phyloP scores from a whole-genome alignment of 1,284 basidiomycete species.

The Ceratobasidium sp. region DNA sequence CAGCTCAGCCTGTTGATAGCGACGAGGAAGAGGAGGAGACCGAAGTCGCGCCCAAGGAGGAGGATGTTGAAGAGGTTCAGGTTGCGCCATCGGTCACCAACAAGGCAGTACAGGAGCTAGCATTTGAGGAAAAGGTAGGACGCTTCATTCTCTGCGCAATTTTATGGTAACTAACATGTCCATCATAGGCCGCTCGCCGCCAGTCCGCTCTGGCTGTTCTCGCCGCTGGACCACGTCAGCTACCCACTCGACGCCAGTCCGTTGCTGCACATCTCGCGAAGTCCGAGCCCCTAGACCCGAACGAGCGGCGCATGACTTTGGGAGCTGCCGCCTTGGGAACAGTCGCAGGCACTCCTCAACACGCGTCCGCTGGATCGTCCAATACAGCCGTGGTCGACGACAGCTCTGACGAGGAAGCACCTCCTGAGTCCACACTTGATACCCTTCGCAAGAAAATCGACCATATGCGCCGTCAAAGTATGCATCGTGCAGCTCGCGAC shows the following conservation, averaged over 20 bases:
- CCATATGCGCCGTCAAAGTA: constrained; percentile 44
- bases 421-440: constrained; percentile 4
- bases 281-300: constrained; percentile 35
- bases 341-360: constrained; percentile 18
- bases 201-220: constrained; percentile 42
- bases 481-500: constrained; percentile 40
- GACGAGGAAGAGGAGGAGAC: constrained; percentile 16
- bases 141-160: not conserved
- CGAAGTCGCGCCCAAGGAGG: not conserved
- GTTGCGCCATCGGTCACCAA: not conserved
- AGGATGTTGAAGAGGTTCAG: not conserved
- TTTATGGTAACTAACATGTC: not conserved
- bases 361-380: constrained; percentile 16
- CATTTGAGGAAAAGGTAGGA: constrained; percentile 31
- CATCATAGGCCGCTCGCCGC: constrained; percentile 33
- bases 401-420: constrained; percentile 31
- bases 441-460: constrained; percentile 42
- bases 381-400: constrained; percentile 15
- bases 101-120: constrained; percentile 3
- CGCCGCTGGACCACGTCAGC: constrained; percentile 38
- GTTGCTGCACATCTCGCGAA: constrained; percentile 26
- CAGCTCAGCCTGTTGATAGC: constrained; percentile 23
- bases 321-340: constrained; percentile 5
- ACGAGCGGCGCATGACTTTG: constrained; percentile 40
- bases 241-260: constrained; percentile 35